Evolutionary conservation across 1,139 yeast genomes (phyloP).

Genomic region (Debaryomyces coudertii): DNA sequence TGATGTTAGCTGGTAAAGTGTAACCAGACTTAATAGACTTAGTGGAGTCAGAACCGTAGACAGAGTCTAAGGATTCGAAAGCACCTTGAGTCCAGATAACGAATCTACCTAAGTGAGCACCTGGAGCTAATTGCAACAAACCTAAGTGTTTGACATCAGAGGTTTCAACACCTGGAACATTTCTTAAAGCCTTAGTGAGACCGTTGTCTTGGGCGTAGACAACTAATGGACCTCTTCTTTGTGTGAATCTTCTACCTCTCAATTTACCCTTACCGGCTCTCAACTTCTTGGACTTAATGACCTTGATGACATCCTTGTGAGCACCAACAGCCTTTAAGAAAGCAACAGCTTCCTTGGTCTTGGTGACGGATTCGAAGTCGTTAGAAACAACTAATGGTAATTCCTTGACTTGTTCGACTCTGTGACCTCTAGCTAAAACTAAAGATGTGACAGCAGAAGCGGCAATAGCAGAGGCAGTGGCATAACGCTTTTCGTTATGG

Average conservation of each 20-base stretch:
- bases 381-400: slow-evolving; percentile 96
- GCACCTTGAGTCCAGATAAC: slow-evolving; percentile 99
- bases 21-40: slow-evolving; percentile 86
- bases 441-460: slow-evolving; percentile 98
- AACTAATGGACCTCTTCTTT: slow-evolving; percentile 99
- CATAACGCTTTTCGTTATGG: slow-evolving; percentile 99
- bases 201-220: slow-evolving; percentile 99
- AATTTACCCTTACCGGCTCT: slow-evolving; percentile 99
- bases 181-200: slow-evolving; percentile 97
- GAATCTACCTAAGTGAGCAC: slow-evolving; percentile 99
- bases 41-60: slow-evolving; percentile 94
- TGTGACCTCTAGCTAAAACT: slow-evolving; percentile 99
- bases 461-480: slow-evolving; percentile 99
- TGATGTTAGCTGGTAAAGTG: slow-evolving; percentile 92
- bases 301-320: slow-evolving; percentile 97
- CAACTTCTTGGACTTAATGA: slow-evolving; percentile 96
- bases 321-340: slow-evolving; percentile 98
- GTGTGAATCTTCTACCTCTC: slow-evolving; percentile 99
- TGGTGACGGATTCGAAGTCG: slow-evolving; percentile 89
- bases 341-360: slow-evolving; percentile 99
- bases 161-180: slow-evolving; percentile 99
- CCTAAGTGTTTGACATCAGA: slow-evolving; percentile 90
- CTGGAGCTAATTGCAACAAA: slow-evolving; percentile 99
- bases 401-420: slow-evolving; percentile 97
- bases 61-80: slow-evolving; percentile 92